Conservation (phyloP, 345 rosid species). For the Euphorbia lathyris region DNA sequence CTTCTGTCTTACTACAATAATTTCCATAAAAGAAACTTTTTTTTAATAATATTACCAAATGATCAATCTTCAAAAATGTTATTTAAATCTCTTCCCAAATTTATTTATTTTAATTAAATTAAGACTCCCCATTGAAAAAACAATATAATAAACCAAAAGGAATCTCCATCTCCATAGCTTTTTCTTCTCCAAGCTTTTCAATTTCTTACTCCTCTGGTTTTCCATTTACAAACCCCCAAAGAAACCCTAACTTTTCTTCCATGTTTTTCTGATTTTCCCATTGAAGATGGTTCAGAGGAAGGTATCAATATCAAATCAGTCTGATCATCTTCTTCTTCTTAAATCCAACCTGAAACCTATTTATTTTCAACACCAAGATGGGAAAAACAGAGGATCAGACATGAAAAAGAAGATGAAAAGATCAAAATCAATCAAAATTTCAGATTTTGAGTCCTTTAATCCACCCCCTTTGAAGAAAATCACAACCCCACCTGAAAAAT, state of each 20-base stretch:
- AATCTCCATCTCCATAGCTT: conserved; percentile 21
- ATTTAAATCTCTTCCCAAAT: no score
- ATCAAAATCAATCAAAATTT: conserved; percentile 53
- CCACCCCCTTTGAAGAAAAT: conserved; percentile 34
- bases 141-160: conserved; percentile 17
- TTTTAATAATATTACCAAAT: no score
- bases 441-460: conserved; percentile 36
- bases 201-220: not conserved
- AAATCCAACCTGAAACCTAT: conserved; percentile 38
- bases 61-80: no score
- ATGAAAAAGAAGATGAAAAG: conserved; percentile 78
- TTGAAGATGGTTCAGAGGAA: conserved; percentile 81
- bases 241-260: conserved; percentile 9
- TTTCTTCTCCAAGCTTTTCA: conserved; percentile 17
- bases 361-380: conserved; percentile 45
- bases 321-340: conserved; percentile 28
- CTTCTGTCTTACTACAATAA: no score
- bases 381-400: conserved; percentile 60
- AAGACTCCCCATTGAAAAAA: not conserved
- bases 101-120: no score
- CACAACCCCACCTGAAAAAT: conserved; percentile 46
- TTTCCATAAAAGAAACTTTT: no score
- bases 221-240: conserved; percentile 2
- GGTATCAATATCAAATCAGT: conserved; percentile 45
- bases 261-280: conserved; percentile 28